Conservation (phyloP, 495 filamentous ascomycete genomes). For the Tuber umbilicatum region DNA sequence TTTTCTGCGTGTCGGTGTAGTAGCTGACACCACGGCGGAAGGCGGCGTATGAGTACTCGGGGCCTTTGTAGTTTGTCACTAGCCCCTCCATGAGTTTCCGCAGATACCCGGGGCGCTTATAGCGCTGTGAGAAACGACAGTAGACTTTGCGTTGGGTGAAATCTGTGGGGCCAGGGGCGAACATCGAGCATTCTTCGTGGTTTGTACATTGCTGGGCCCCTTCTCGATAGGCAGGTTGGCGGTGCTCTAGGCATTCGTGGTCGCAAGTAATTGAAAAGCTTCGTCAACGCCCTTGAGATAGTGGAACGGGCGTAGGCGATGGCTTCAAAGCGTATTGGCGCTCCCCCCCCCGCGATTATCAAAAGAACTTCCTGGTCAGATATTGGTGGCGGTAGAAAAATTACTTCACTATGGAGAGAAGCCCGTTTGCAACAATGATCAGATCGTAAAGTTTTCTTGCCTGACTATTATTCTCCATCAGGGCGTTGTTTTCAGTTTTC, state of each 20-base stretch:
- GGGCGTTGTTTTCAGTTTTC: constrained; percentile 47
- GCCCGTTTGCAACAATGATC: constrained; percentile 76
- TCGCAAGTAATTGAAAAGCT: constrained; percentile 30
- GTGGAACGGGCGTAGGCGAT: too few relatives aligned
- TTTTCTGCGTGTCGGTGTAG: constrained; percentile 18
- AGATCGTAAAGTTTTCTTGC: constrained; percentile 77
- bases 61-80: constrained; percentile 73
- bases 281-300: constrained; percentile 63
- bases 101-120: constrained; percentile 71
- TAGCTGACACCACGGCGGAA: constrained; percentile 66
- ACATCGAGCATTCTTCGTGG: constrained; percentile 84
- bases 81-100: constrained; percentile 66
- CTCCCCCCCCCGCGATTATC: too few relatives aligned
- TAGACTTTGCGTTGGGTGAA: constrained; percentile 72
- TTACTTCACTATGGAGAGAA: constrained; percentile 66
- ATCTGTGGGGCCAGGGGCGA: constrained; percentile 58
- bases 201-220: constrained; percentile 89
- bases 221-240: constrained; percentile 48
- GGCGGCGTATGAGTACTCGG: constrained; percentile 79
- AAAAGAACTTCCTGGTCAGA: too few relatives aligned
- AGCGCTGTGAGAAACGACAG: constrained; percentile 86
- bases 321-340: too few relatives aligned
- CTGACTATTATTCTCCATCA: constrained; percentile 45
- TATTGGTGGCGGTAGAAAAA: constrained; percentile 70
- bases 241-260: constrained; percentile 45